Percentiles rank a stretch among this genome's conserved stretches.
These are phyloP conservation scores for Novymonas esmeraldas DNA, from an alignment of 208 protist genomes.

Conservation along the genomic window DNA sequence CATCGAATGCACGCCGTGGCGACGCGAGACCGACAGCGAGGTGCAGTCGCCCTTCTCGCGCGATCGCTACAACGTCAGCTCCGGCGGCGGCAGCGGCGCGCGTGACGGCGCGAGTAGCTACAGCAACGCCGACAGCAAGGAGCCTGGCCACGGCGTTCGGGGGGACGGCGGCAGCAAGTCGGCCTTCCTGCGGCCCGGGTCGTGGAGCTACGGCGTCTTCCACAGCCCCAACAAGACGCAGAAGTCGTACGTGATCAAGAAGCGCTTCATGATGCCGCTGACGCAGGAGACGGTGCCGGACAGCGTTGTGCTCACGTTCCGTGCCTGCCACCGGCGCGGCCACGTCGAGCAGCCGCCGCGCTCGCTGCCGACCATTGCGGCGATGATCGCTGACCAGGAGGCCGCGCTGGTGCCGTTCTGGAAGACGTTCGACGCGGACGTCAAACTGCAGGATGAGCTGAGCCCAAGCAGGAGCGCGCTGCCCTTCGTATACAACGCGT, in stretches of 20 bases:
- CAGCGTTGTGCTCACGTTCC: constrained; percentile 65
- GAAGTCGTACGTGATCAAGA: constrained; percentile 63
- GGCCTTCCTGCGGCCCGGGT: constrained; percentile 9
- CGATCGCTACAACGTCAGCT: constrained; percentile 25
- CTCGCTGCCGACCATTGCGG: constrained; percentile 37
- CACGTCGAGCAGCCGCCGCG: constrained; percentile 16
- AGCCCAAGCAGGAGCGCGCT: constrained; percentile 70
- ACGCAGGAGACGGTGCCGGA: constrained; percentile 47
- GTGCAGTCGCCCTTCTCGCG: constrained; percentile 14
- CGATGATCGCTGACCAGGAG: constrained; percentile 52
- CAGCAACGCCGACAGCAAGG: constrained; percentile 24
- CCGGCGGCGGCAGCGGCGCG: constrained; percentile 2
- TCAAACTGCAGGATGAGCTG: constrained; percentile 85
- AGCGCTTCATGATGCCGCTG: constrained; percentile 63
- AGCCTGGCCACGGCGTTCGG: constrained; percentile 6
- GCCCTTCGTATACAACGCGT: constrained; percentile 79
- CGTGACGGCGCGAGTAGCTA: constrained; percentile 28
- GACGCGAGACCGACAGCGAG: constrained; percentile 12
- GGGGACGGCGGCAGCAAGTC: constrained; percentile 4
- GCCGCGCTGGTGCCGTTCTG: constrained; percentile 65
- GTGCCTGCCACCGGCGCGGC: constrained; percentile 50
- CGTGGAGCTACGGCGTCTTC: constrained; percentile 27
- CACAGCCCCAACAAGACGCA: constrained; percentile 23
- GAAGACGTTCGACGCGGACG: constrained; percentile 66
- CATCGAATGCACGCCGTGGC: constrained; percentile 26